Evolutionary conservation across 2,329 filamentous ascomycete genomes (phyloP), one percentile per base, ranked within the genome.

Genomic region (Fusarium nurragi): DNA sequence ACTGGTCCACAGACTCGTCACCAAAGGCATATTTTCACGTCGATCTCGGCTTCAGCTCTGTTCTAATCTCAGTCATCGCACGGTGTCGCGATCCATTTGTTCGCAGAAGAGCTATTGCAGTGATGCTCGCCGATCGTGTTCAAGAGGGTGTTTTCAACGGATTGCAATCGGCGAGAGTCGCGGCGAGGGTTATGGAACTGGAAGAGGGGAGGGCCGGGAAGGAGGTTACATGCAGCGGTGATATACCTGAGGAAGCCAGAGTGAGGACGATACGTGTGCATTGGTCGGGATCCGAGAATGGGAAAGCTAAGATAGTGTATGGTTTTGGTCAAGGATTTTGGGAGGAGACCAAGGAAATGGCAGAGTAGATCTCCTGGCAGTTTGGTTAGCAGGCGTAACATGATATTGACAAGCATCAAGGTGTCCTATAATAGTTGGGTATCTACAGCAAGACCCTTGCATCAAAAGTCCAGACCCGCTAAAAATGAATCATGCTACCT

Each of bases 131-230:
- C 4, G 43, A 66, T 3, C 40, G 47, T 0, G 53, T 51, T 4
- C 63, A 63, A 30, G 63, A 65, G 23, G 57, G 62, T 0, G 57
- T 57, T 0, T 65, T 65, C 4, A 65, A 66, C 4, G 53, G 47
- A 1, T 22, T 23, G 0, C 23, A 49, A 3, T 51, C 62, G 11
- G 63, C 62, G 1, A 55, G 49, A 10, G 62, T 62, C 3, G 62
- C 46, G 11, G 51, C 40, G 0, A 63, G 19, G 4, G 23, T 63
- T 6, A 63, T 66, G 44, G 63, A 66, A 2, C 34, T 65, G 3
- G 63, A 65, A 19, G 62, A 66, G 10, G 22, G 28, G 2, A 45
- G 61, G 6, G 57, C 55, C 6, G 47, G 44, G 1, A 54, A 39
- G 3, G 38, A 32, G 4, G 62, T 66, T 0, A 54, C 10, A 2